Evolutionary conservation across 1,284 basidiomycete genomes (phyloP), one percentile per base, ranked within the genome.

Genomic region (Coniophora puteana): DNA sequence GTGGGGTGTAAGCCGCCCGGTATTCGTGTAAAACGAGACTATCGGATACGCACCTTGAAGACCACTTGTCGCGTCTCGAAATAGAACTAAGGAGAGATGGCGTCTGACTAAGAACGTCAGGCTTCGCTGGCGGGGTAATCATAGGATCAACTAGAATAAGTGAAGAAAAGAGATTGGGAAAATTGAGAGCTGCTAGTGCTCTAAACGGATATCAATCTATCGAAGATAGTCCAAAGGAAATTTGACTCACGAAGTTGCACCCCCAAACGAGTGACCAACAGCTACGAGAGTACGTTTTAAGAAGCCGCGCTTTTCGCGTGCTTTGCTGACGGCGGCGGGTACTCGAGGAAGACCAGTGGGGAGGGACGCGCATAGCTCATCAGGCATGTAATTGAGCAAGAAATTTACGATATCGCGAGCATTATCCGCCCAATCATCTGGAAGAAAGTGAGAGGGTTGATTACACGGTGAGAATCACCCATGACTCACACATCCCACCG

Each of bases 71-170:
- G 30, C 83, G 73, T 13, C 89, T 70, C 32, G 62, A 62, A 11
- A 90, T 53, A 1, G 82, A 80, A n/a, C 75, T 76, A 1, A 53
- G 26, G 0, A 68, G 58, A n/a, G 11, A 70, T 49, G 13, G 40
- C 40, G 25, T 50, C 44, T 13, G 54, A 52, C 5, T 38, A n/a
- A n/a, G n/a, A 26, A 1, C 40, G 48, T 11, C 36, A 47, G 17
- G 29, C 30, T 40, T 36, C 49, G 28, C 37, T 47, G 33, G 33
- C 51, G 24, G 54, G 63, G 51, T 54, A 28, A 90, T 77, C 38
- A 87, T 74, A 0, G 92, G 89, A 57, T 95, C 92, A 23, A 92
- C 61, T 12, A 92, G 72, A 35, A 89, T 67, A 27, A 93, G 62
- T 0, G 74, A 73, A 12, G 78, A 67, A 63, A 91, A 89, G 8